Conservation (phyloP, 441 rosid species). For the Pelargonium exstipulatum region DNA sequence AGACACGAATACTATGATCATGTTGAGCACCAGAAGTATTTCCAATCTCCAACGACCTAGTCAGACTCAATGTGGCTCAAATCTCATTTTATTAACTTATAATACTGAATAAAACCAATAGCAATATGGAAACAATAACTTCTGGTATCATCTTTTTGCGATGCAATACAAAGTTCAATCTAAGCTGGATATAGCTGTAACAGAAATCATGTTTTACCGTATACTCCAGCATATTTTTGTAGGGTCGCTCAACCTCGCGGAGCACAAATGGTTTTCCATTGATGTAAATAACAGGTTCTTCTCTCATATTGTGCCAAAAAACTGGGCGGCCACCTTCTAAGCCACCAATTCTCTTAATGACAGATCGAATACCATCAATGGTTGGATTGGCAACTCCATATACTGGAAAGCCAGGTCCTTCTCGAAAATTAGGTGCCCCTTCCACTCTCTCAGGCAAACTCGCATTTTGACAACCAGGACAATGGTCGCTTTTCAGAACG, state of each 20-base stretch:
- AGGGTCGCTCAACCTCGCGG: constrained; percentile 97
- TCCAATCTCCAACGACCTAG: neutral
- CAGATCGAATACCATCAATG: constrained; percentile 85
- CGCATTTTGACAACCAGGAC: constrained; percentile 88
- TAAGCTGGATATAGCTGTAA: constrained; percentile 9
- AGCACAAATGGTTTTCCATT: constrained; percentile 97
- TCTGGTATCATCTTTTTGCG: constrained; percentile 5
- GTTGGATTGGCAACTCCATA: constrained; percentile 99
- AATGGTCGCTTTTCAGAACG: constrained; percentile 94
- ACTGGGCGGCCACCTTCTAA: constrained; percentile 68
- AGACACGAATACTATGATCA: constrained; percentile 6
- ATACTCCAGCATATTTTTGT: constrained; percentile 95
- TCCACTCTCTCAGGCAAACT: constrained; percentile 89
- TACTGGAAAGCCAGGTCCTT: constrained; percentile 96
- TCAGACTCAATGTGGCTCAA: neutral
- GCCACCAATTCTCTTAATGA: constrained; percentile 78
- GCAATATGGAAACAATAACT: neutral
- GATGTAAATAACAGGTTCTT: constrained; percentile 97
- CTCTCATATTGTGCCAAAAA: constrained; percentile 99
- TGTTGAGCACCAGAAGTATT: neutral
- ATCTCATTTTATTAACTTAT: neutral
- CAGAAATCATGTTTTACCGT: constrained; percentile 44
- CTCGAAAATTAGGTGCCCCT: constrained; percentile 98
- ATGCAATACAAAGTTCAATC: constrained; percentile 3
- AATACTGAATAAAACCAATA: neutral